These are phyloP conservation scores for Suhomyces kunorum DNA, from an alignment of 1,139 yeast genomes.

Conservation along the genomic window DNA sequence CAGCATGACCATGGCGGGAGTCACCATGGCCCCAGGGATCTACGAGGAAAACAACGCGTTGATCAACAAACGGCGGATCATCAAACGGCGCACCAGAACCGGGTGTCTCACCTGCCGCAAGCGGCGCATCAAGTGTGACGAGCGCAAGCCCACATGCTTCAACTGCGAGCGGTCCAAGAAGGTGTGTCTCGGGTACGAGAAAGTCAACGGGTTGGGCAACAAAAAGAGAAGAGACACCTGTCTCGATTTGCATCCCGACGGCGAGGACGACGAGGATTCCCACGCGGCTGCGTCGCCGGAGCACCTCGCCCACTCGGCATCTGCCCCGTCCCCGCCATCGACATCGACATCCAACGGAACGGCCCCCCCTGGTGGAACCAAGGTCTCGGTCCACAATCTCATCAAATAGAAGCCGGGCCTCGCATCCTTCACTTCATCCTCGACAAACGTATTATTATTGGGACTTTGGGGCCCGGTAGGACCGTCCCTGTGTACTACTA, in stretches of 20 bases:
- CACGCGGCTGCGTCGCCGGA: too few relatives aligned
- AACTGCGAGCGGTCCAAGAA: constrained; percentile 74
- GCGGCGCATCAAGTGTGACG: constrained; percentile 32
- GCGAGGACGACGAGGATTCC: constrained; percentile 8
- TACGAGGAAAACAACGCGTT: constrained; percentile 37
- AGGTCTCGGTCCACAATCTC: constrained; percentile 15
- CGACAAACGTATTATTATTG: constrained; percentile 6
- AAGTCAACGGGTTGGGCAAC: constrained; percentile 18
- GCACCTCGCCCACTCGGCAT: too few relatives aligned
- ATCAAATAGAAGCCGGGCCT: constrained; percentile 11
- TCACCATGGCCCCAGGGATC: constrained; percentile 10
- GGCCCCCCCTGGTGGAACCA: constrained; percentile 7
- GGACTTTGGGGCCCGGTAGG: background rate
- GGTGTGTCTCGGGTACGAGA: constrained; percentile 67
- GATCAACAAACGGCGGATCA: constrained; percentile 43
- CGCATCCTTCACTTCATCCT: constrained; percentile 8
- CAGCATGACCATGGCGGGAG: constrained; percentile 11
- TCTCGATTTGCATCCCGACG: constrained; percentile 15
- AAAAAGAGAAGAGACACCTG: constrained; percentile 17
- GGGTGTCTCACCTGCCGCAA: constrained; percentile 35
- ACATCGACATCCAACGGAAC: too few relatives aligned
- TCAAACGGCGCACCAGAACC: constrained; percentile 32
- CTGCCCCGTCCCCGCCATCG: too few relatives aligned
- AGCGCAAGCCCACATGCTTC: constrained; percentile 65
- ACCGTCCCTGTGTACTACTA: constrained; percentile 6